Percentiles rank a stretch among this genome's conserved stretches.
phyloP scores from a whole-genome alignment of 2,329 filamentous ascomycete species.

The Paecilomyces niveus region DNA sequence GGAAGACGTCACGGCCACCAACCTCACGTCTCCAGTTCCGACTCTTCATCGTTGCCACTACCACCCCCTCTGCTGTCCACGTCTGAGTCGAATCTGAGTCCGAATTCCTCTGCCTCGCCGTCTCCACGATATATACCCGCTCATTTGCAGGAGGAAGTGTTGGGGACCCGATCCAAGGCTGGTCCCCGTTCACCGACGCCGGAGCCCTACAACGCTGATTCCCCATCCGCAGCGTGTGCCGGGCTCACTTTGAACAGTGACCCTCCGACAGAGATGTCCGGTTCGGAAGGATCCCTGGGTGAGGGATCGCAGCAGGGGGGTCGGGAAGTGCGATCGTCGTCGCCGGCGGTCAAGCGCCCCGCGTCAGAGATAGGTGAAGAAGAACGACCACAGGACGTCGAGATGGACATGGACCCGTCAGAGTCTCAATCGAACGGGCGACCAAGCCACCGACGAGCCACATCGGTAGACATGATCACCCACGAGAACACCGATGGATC shows the following conservation, averaged over 20 bases:
- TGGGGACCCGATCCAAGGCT: conserved; percentile 23
- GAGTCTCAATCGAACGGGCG: conserved; percentile 14
- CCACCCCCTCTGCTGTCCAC: conserved; percentile 14
- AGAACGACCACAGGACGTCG: conserved; percentile 13
- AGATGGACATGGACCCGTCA: conserved; percentile 14
- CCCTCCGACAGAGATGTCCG: conserved; percentile 38
- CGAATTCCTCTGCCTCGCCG: conserved; percentile 22
- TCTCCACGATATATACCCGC: conserved; percentile 47
- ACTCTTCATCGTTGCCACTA: conserved; percentile 2
- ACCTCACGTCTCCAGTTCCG: neutral
- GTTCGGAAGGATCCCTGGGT: conserved; percentile 20
- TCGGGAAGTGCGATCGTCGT: conserved; percentile 22
- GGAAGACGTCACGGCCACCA: conserved; percentile 27
- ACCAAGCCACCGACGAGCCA: conserved; percentile 21
- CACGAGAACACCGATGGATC: conserved; percentile 15
- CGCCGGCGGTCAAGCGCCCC: conserved; percentile 28
- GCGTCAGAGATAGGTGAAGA: conserved; percentile 23
- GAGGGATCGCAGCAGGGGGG: conserved; percentile 16
- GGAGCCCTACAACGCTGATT: conserved; percentile 27
- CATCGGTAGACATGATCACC: conserved; percentile 40
- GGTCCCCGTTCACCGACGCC: conserved; percentile 30
- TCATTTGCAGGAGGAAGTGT: conserved; percentile 49
- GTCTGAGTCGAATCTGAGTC: conserved; percentile 17
- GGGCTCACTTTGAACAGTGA: conserved; percentile 43
- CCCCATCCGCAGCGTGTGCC: conserved; percentile 48